Base-by-base conservation (phyloP, 805 yeast genomes). In the Candida michaelii region DNA sequence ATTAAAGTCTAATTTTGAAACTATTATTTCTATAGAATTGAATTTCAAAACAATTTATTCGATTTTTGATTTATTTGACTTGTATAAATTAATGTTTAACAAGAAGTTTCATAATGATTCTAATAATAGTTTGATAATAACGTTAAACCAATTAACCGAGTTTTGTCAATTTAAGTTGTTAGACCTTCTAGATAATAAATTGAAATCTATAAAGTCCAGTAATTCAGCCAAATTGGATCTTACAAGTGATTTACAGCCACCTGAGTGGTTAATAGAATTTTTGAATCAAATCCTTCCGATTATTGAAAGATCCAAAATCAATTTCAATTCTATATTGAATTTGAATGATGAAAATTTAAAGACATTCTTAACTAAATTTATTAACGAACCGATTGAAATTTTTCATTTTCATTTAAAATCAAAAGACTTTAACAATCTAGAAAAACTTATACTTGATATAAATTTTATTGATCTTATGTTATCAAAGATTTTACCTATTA, bases 181-280 rank as follows among this genome's bases (percentile, higher is more conserved):
- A 5, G 53, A 46, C 17, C 51, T 66, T 8, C 48, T 69, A 5
- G 47, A 51, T 6, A 60, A 59, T 42, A 54, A 62, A 17, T 53
- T 70, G 23, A 59, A 59, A n/a, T 56, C 70, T 1, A 60, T 68
- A 8, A 48, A 46, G 27, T 54, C 55, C 18, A 65, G 70, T 24
- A 69, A 65, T 44, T 65, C 55, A 62, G 73, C 74, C 2, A 63
- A 65, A 40, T 49, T 69, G 15, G 74, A 68, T 30, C 63, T 54
- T 54, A 74, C 73, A 21, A 29, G 30, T n/a, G 87, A 87, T 46
- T 65, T 86, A 16, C 77, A 83, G 46, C 82, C 95, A 4, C 96
- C 97, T 0, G 95, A 86, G 46, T 90, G 95, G 89, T 64, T 86
- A 16, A 67, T 76, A 37, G 83, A 79, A n/a, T 80, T 83, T 50